Percentiles rank a stretch among this genome's conserved stretches.
phyloP scores from a whole-genome alignment of 495 filamentous ascomycete species.

The Aspergillus avenaceus region DNA sequence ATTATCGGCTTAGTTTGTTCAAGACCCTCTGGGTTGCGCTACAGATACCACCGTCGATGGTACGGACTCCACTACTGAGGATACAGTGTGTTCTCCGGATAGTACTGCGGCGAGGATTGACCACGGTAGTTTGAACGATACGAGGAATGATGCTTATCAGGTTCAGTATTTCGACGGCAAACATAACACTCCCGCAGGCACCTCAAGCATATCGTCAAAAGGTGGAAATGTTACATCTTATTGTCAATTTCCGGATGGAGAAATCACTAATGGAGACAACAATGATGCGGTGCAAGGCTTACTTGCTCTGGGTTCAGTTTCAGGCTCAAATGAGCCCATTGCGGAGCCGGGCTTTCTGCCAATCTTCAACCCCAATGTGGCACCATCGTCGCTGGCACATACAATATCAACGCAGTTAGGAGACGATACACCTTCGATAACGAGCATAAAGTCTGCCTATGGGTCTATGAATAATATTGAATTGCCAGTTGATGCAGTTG shows the following conservation, averaged over 20 bases:
- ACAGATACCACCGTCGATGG: neutral
- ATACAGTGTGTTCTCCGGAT: no score
- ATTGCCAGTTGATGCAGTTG: neutral
- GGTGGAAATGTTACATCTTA: neutral
- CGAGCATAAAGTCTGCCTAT: neutral
- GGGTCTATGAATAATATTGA: neutral
- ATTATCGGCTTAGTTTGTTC: slow-evolving; percentile 21
- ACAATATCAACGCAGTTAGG: neutral
- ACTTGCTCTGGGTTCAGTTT: slow-evolving; percentile 27
- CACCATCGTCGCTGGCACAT: neutral
- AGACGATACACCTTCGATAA: neutral
- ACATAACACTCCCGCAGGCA: neutral
- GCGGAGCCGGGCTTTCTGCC: neutral
- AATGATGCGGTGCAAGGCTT: slow-evolving; percentile 32
- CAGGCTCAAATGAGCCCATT: neutral
- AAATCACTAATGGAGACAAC: slow-evolving; percentile 19
- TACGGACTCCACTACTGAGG: no score
- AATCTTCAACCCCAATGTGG: neutral
- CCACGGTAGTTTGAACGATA: no score
- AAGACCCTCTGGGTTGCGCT: slow-evolving; percentile 2
- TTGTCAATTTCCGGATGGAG: slow-evolving; percentile 2
- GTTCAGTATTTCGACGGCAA: no score
- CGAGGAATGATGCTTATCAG: no score
- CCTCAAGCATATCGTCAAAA: neutral
- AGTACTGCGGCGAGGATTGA: no score